phyloP scores from a whole-genome alignment of 2,329 filamentous ascomycete species.

The Arthroderma sp. region DNA sequence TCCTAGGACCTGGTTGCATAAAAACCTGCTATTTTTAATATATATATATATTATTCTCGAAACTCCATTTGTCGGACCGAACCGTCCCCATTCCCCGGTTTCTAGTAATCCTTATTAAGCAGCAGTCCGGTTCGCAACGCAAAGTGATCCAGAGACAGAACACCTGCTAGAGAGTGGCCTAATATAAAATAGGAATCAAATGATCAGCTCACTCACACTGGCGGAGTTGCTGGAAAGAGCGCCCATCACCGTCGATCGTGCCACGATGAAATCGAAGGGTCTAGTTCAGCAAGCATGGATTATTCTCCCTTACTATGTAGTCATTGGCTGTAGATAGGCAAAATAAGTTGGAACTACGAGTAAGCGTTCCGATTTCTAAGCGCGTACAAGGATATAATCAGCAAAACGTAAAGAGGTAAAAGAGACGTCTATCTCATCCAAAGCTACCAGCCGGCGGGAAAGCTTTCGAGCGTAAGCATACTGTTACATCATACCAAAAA shows the following conservation, averaged over 20 bases:
- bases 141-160: background rate
- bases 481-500: background rate
- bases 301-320: too few relatives aligned
- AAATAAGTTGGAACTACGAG: background rate
- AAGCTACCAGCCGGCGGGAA: background rate
- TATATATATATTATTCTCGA: background rate
- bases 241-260: background rate
- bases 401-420: background rate
- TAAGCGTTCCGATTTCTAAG: background rate
- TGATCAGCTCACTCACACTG: background rate
- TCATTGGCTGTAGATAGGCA: too few relatives aligned
- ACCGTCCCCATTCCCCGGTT: background rate
- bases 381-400: background rate
- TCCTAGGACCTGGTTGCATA: background rate
- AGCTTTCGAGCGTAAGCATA: background rate
- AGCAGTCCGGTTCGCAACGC: background rate
- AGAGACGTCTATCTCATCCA: slow-evolving; percentile 2
- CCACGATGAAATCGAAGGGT: too few relatives aligned
- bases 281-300: too few relatives aligned
- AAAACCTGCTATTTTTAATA: background rate
- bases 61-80: background rate
- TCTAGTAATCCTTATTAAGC: background rate
- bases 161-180: background rate
- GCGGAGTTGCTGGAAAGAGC: too few relatives aligned
- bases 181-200: background rate